Conservation (phyloP, 495 filamentous ascomycete species). For the Haplographium delicatum region DNA sequence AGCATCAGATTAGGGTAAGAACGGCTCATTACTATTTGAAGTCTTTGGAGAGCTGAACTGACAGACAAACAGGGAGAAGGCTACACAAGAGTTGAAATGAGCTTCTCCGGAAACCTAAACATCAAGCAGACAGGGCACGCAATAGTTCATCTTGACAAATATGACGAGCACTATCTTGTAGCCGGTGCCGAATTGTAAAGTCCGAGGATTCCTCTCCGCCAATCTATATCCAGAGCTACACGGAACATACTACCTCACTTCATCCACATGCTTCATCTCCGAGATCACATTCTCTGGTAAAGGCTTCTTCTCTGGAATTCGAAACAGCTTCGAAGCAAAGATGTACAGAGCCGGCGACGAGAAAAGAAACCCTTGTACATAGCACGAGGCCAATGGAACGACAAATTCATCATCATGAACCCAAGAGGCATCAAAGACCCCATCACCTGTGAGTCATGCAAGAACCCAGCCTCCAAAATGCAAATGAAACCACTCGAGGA, state of each 20-base stretch:
- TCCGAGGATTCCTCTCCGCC: conserved; percentile 87
- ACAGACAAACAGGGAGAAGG: conserved; percentile 47
- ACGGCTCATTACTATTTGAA: conserved; percentile 34
- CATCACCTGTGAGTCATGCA: conserved; percentile 38
- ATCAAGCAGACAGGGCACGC: conserved; percentile 97
- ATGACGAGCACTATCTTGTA: conserved; percentile 74
- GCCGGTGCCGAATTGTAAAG: conserved; percentile 85
- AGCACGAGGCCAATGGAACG: conserved; percentile 87
- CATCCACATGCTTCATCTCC: conserved; percentile 79
- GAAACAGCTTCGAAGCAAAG: conserved; percentile 51
- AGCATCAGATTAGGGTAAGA: conserved; percentile 67
- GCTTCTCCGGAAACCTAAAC: conserved; percentile 85
- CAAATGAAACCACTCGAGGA: conserved; percentile 64
- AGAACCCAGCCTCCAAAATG: conserved; percentile 61
- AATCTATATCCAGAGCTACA: conserved; percentile 89
- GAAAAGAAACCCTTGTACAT: conserved; percentile 78
- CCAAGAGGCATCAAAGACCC: conserved; percentile 27
- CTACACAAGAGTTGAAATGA: conserved; percentile 94
- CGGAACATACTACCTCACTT: conserved; percentile 71
- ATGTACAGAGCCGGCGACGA: conserved; percentile 50
- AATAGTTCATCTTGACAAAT: conserved; percentile 63
- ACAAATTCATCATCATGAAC: conserved; percentile 70
- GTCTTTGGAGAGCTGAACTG: neutral
- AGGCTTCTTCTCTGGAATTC: conserved; percentile 90
- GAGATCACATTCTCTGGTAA: conserved; percentile 90